Conservation (phyloP, 2,329 filamentous ascomycete genomes). For the Trichoderma oligosporum region DNA sequence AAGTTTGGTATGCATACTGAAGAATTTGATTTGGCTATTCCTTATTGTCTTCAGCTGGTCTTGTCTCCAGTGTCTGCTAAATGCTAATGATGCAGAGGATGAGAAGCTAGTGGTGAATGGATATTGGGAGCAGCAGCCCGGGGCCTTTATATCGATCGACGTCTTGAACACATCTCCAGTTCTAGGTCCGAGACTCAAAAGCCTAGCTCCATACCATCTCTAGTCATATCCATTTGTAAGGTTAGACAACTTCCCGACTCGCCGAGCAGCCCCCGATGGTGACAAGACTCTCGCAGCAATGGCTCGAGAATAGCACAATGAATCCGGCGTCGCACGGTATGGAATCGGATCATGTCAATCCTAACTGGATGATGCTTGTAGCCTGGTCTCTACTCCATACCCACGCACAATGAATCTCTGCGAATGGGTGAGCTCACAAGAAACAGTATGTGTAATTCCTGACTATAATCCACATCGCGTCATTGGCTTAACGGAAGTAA, state of each 20-base stretch:
- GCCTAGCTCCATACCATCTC: neutral
- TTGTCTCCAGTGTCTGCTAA: neutral
- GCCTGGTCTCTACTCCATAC: neutral
- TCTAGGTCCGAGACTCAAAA: neutral
- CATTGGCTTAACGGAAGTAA: neutral
- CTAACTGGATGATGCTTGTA: neutral
- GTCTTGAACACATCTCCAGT: neutral
- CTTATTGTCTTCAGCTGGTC: neutral
- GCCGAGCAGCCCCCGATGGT: neutral
- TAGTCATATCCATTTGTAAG: neutral
- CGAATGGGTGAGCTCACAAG: neutral
- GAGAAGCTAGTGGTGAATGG: neutral
- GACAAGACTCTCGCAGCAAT: neutral
- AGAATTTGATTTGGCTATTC: neutral
- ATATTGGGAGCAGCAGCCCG: neutral
- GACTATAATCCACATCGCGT: neutral
- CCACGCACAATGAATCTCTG: neutral
- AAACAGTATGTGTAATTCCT: neutral
- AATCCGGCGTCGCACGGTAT: neutral
- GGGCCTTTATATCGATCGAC: neutral
- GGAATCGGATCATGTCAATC: neutral
- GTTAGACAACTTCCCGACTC: neutral
- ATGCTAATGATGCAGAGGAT: neutral
- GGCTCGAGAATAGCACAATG: neutral
- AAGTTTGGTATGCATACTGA: slow-evolving; percentile 15